Percentiles rank a stretch among this genome's conserved stretches.
phyloP scores from a whole-genome alignment of 2,329 filamentous ascomycete genomes.

The Aspergillus ochraceoroseus region DNA sequence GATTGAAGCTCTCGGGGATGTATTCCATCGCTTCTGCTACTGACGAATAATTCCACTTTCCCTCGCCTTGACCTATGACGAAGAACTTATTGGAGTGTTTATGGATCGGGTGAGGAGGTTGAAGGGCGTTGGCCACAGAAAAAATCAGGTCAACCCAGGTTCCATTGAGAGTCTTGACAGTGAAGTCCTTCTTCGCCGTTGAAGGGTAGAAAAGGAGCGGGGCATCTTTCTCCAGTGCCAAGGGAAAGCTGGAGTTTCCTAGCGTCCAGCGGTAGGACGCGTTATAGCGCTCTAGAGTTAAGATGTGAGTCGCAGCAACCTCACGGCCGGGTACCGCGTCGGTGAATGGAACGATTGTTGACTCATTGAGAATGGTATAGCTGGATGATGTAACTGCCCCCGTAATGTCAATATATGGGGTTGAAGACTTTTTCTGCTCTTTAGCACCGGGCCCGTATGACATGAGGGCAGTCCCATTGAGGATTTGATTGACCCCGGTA shows the following conservation, averaged over 20 bases:
- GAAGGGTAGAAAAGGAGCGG: conserved; percentile 50
- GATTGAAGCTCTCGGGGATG: conserved; percentile 52
- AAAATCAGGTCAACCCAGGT: conserved; percentile 57
- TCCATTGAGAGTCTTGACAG: conserved; percentile 45
- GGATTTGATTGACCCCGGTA: conserved; percentile 49
- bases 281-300: conserved; percentile 30
- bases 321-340: conserved; percentile 40
- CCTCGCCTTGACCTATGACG: conserved; percentile 50
- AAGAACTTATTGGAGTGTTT: conserved; percentile 61
- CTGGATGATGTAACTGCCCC: conserved; percentile 41
- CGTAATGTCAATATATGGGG: conserved; percentile 48
- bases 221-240: conserved; percentile 32
- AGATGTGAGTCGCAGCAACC: conserved; percentile 46
- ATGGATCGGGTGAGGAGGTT: conserved; percentile 59
- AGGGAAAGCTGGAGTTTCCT: conserved; percentile 40
- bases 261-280: conserved; percentile 53
- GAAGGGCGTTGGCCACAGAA: conserved; percentile 41
- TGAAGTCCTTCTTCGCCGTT: conserved; percentile 42
- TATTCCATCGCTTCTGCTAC: conserved; percentile 51
- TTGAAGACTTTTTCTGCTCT: conserved; percentile 22
- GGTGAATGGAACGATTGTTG: conserved; percentile 46
- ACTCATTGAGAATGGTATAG: conserved; percentile 46
- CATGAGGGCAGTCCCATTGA: conserved; percentile 50
- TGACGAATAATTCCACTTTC: conserved; percentile 50
- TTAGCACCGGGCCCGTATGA: conserved; percentile 33